Evolutionary conservation across 2,329 filamentous ascomycete genomes (phyloP), one percentile per base, ranked within the genome.

Genomic region (Dichotomopilus funicola): DNA sequence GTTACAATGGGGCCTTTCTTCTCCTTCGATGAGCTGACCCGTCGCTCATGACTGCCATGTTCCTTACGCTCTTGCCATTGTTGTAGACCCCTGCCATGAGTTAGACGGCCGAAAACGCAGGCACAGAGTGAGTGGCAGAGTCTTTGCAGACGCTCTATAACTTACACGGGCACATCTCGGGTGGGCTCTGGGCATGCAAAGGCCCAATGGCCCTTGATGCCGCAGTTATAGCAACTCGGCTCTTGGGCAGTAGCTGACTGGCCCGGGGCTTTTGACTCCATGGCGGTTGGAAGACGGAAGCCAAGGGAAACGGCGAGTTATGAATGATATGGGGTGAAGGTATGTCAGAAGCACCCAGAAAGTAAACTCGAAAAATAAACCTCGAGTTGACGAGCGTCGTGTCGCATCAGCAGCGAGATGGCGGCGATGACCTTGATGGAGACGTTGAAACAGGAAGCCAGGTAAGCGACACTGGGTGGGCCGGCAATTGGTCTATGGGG

Each of bases 151-250:
- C 50, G 61, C 41, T 34, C n/a, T 53, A 42, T 27, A 44, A 75
- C 78, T 76, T 73, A 81, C 79, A 73, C 75, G 60, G 76, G 76
- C 46, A 73, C 72, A 60, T 69, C 66, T 58, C 76, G 69, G 31
- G 75, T 77, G 27, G 75, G 73, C 57, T 79, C 74, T 6, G 77
- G 78, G 63, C 79, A 82, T 49, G 76, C 77, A 51, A 80, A 68
- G 10, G 76, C 70, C 71, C 77, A 81, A 63, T 82, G 79, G 4
- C 76, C 75, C 35, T 68, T 66, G 48, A 67, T 65, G 51, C 78
- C 77, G 61, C 79, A 82, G 63, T 80, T 81, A 65, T 80, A 81
- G 66, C 79, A 82, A 59, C 72, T 62, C 6, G 69, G 68, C 53
- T 71, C 70, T 42, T 65, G 56, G 50, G 62, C 60, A 11, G 62